Conservation (phyloP, 495 filamentous ascomycete genomes). For the Endocarpon pusillum region DNA sequence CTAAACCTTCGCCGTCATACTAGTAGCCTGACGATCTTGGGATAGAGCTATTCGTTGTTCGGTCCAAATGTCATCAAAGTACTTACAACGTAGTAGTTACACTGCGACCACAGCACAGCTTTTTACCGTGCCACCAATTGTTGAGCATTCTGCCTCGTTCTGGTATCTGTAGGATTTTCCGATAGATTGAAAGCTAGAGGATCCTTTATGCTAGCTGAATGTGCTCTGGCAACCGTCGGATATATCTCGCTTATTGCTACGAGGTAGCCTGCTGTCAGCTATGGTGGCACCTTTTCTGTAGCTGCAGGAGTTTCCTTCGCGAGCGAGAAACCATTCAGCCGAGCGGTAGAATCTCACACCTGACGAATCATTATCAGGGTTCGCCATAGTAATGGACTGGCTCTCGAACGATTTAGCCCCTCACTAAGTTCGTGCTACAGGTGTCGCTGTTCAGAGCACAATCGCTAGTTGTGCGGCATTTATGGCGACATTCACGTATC, state of each 20-base stretch:
- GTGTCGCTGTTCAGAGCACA: conserved; percentile 25
- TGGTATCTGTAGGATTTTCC: conserved; percentile 19
- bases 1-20: background rate
- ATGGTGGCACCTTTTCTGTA: conserved; percentile 14
- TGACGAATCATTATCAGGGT: too few relatives aligned
- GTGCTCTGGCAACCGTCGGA: conserved; percentile 21
- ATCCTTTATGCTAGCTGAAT: conserved; percentile 24
- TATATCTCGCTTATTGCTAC: conserved; percentile 19
- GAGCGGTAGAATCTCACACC: too few relatives aligned
- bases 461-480: conserved; percentile 33
- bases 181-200: conserved; percentile 25
- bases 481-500: conserved; percentile 33
- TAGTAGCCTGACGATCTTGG: conserved; percentile 1
- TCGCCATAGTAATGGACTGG: conserved; percentile 14
- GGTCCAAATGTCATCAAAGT: conserved; percentile 33
- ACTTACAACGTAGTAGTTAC: conserved; percentile 34
- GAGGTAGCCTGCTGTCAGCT: conserved; percentile 11
- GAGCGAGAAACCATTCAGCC: too few relatives aligned
- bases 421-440: conserved; percentile 32
- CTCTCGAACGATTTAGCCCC: conserved; percentile 26
- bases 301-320: conserved; percentile 10
- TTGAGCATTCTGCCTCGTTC: conserved; percentile 26
- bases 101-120: conserved; percentile 30
- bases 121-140: conserved; percentile 33
- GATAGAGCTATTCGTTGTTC: conserved; percentile 20